A percentile compares a stretch with the other conserved stretches of the same genome.
phyloP scores from a whole-genome alignment of 768 basidiomycete genomes.

The Auriculariales sp. region DNA sequence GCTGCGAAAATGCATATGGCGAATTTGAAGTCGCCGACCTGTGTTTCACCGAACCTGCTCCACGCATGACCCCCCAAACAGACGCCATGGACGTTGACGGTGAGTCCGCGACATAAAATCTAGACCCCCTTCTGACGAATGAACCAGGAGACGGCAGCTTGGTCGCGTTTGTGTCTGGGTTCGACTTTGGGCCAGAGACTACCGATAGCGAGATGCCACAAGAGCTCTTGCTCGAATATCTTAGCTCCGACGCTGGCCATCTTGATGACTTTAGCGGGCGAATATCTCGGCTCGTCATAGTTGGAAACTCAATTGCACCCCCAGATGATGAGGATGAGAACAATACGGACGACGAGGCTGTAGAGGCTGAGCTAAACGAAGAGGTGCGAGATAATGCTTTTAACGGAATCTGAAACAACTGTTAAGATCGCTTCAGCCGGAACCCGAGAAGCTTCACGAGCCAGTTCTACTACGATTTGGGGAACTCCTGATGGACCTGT shows the following conservation, averaged over 20 bases:
- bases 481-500: constrained; percentile 46
- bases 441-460: too few relatives aligned
- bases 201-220: constrained; percentile 39
- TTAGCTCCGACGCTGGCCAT: constrained; percentile 73
- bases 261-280: constrained; percentile 47
- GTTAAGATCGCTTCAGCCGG: too few relatives aligned
- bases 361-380: too few relatives aligned
- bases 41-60: constrained; percentile 74
- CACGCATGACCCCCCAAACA: constrained; percentile 24
- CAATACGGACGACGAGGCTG: too few relatives aligned
- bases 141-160: constrained; percentile 40
- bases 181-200: constrained; percentile 62
- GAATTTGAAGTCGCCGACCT: constrained; percentile 90
- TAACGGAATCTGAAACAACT: too few relatives aligned
- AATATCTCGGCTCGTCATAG: constrained; percentile 76
- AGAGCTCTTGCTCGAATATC: constrained; percentile 81
- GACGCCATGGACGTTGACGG: constrained; percentile 61
- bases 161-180: constrained; percentile 75
- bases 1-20: constrained; percentile 76
- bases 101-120: constrained; percentile 18
- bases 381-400: too few relatives aligned
- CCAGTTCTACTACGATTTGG: too few relatives aligned
- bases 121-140: background rate
- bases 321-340: constrained; percentile 20
- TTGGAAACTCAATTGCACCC: constrained; percentile 74